A percentile compares a stretch with the other conserved stretches of the same genome.
Evolutionary conservation across 495 filamentous ascomycete genomes (phyloP).

Genomic region (Neurospora tetrasperma): DNA sequence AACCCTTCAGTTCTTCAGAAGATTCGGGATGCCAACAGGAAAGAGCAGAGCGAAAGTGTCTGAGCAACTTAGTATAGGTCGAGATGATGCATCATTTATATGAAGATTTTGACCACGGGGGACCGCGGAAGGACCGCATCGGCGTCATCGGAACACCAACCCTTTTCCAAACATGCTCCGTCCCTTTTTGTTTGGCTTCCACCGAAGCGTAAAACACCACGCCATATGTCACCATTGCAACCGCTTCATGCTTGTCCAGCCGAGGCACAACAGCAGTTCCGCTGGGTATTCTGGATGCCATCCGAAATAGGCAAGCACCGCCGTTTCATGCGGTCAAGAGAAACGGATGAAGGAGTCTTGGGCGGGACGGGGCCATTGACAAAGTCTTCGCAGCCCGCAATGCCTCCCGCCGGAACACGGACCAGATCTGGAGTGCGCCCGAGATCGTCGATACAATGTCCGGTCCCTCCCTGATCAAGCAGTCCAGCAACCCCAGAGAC

Average conservation of each 20-base stretch:
- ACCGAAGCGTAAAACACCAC: neutral
- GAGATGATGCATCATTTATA: neutral
- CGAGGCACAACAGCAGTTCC: neutral
- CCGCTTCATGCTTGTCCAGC: neutral
- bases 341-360: neutral
- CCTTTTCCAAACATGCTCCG: neutral
- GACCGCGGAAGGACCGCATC: constrained; percentile 21
- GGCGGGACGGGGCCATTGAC: neutral
- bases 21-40: neutral
- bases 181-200: neutral
- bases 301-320: constrained; percentile 8
- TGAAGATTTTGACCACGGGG: neutral
- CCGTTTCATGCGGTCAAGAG: neutral
- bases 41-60: neutral
- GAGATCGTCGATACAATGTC: neutral
- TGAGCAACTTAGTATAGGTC: neutral
- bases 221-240: neutral
- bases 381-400: neutral
- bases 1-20: neutral
- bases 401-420: neutral
- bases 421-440: neutral
- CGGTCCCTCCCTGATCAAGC: neutral
- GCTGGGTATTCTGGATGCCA: neutral
- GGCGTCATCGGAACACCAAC: constrained; percentile 33
- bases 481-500: neutral